These are phyloP conservation scores for Salvia hispanica DNA, from an alignment of 257 asterid species.

Conservation along the genomic window DNA sequence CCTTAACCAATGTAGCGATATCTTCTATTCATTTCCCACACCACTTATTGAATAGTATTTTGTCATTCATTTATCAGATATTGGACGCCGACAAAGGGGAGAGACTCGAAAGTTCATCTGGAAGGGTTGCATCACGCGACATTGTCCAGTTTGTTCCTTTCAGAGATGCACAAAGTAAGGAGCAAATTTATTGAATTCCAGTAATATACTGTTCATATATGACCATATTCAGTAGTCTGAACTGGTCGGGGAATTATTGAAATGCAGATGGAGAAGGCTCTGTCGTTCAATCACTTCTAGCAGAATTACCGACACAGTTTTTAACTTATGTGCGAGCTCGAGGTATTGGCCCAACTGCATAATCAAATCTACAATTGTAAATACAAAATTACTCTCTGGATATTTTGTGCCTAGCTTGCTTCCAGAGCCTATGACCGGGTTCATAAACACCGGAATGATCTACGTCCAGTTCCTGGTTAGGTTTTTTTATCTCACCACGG, in stretches of 20 bases:
- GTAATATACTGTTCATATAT: not conserved
- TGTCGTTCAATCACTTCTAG: slow-evolving; percentile 84
- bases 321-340: slow-evolving; percentile 73
- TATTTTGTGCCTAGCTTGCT: slow-evolving; percentile 31
- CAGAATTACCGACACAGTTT: slow-evolving; percentile 93
- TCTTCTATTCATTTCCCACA: slow-evolving; percentile 4
- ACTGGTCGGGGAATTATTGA: slow-evolving; percentile 12
- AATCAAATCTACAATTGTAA: slow-evolving; percentile 46
- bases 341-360: slow-evolving; percentile 61
- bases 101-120: slow-evolving; percentile 81
- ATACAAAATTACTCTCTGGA: slow-evolving; percentile 39
- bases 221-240: slow-evolving; percentile 1
- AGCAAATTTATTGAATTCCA: not conserved
- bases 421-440: slow-evolving; percentile 26
- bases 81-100: slow-evolving; percentile 95
- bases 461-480: slow-evolving; percentile 30
- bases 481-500: slow-evolving; percentile 33
- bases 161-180: slow-evolving; percentile 84
- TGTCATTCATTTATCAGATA: slow-evolving; percentile 50
- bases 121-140: slow-evolving; percentile 93
- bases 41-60: slow-evolving; percentile 18
- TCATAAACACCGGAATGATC: slow-evolving; percentile 30
- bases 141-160: slow-evolving; percentile 96
- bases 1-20: not conserved
- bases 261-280: slow-evolving; percentile 74